Evolutionary conservation across 1,284 basidiomycete genomes (phyloP), one percentile per base, ranked within the genome.

Genomic region (Microbotryum violaceum): DNA sequence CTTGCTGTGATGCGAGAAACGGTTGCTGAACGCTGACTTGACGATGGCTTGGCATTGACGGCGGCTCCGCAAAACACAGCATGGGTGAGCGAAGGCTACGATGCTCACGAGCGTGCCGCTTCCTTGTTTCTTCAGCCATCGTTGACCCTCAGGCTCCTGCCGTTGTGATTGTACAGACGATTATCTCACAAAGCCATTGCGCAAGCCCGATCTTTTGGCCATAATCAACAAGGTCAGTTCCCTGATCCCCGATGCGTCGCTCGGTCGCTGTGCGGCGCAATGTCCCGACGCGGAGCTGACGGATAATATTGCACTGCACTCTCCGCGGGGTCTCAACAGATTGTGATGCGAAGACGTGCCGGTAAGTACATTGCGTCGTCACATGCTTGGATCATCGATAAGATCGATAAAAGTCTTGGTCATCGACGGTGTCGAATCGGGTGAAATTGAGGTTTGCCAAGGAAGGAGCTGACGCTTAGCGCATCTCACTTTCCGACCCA

Each of bases 111-210:
- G 10, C 8, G 31, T 14, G 44, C 9, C 33, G 18, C 18, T 31
- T 14, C 23, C 6, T 16, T 45, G 3, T 14, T 10, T 33, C 29
- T 12, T 20, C 5, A 7, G 12, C 29, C 20, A 2, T 50, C 12
- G 48, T 42, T 47, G 23, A 46, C 45, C 33, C 4, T 14, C 37
- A 42, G 37, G 2, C 12, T 42, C 20, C 47, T 2, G 27, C 20
- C 2, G 3, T 2, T 42, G 7, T 16, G 37, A 42, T 42, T 46
- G 20, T 50, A 70, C 74, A 74, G 74, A 77, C 63, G 77, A 78
- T 49, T 79, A 79, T 63, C 74, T 79, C n/a, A 76, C 77, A n/a
- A 79, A 79, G 63, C 78, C 78, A 25, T 66, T 72, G 9, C 68
- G 71, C 49, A 73, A 74, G 60, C 70, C 72, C 3, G 73, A 74